phyloP scores from a whole-genome alignment of 164 flowering plant genomes.

The Warburgia ugandensis region DNA sequence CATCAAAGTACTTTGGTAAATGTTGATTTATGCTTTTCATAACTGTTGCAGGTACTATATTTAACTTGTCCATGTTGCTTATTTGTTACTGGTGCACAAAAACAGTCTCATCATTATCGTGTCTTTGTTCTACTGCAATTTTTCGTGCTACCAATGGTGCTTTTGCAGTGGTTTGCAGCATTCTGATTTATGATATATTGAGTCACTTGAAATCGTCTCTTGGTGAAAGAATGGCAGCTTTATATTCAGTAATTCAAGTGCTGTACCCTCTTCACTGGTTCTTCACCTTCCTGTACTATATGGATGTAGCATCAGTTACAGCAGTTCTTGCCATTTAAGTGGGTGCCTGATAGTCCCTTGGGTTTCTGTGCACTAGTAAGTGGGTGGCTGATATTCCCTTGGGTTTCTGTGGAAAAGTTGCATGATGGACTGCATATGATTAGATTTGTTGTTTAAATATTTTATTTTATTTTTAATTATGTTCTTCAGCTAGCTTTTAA shows the following conservation, averaged over 20 bases:
- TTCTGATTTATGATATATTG: slow-evolving; percentile 61
- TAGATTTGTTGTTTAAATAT: no score
- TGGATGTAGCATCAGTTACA: slow-evolving; percentile 84
- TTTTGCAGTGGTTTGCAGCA: slow-evolving; percentile 63
- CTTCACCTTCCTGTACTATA: slow-evolving; percentile 86
- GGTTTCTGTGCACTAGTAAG: slow-evolving; percentile 72
- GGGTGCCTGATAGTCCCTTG: slow-evolving; percentile 58
- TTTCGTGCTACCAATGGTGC: slow-evolving; percentile 74
- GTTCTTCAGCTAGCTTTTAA: no score
- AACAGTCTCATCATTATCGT: slow-evolving; percentile 36
- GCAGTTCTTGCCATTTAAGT: slow-evolving; percentile 82
- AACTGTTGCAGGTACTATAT: slow-evolving; percentile 83
- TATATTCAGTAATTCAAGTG: slow-evolving; percentile 50
- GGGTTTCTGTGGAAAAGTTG: no score
- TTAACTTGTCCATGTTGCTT: slow-evolving; percentile 83
- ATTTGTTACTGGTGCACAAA: slow-evolving; percentile 46
- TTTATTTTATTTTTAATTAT: no score
- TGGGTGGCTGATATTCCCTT: no score
- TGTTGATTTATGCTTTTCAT: slow-evolving; percentile 18
- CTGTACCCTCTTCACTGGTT: slow-evolving; percentile 93
- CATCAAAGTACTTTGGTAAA: background rate
- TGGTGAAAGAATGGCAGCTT: slow-evolving; percentile 49
- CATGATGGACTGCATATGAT: no score
- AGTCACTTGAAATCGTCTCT: slow-evolving; percentile 48
- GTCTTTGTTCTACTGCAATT: slow-evolving; percentile 46